These are phyloP conservation scores for Ajuga chamaepitys DNA, from an alignment of 257 asterid genomes.

Conservation along the genomic window DNA sequence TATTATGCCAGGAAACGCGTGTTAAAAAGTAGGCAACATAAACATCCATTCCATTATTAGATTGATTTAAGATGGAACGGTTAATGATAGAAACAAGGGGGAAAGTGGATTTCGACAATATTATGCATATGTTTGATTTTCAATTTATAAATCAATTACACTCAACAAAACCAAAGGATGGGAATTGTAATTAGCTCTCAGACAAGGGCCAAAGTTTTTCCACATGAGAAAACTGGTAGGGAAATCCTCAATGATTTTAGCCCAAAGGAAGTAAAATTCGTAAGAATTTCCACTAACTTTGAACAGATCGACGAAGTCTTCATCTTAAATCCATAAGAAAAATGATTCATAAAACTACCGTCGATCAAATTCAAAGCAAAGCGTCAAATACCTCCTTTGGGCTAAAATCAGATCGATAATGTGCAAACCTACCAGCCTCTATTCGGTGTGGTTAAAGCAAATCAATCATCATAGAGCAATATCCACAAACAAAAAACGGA, in stretches of 20 bases:
- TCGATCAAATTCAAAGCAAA: slow-evolving; percentile 10
- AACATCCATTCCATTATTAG: too few relatives aligned
- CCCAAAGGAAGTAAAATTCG: slow-evolving; percentile 15
- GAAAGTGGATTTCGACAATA: too few relatives aligned
- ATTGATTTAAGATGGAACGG: too few relatives aligned
- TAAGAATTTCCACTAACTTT: slow-evolving; percentile 9
- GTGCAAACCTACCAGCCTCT: slow-evolving; percentile 15
- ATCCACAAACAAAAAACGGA: neutral
- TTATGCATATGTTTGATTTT: too few relatives aligned
- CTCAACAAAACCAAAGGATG: neutral
- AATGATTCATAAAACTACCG: slow-evolving; percentile 41
- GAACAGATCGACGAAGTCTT: slow-evolving; percentile 19
- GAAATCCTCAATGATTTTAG: slow-evolving; percentile 23
- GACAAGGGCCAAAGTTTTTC: slow-evolving; percentile 50
- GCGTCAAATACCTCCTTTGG: slow-evolving; percentile 10
- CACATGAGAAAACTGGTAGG: slow-evolving; percentile 34
- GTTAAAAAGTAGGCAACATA: too few relatives aligned
- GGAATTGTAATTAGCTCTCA: slow-evolving; percentile 24
- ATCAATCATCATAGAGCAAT: slow-evolving; percentile 63
- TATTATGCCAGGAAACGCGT: too few relatives aligned
- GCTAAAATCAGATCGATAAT: slow-evolving; percentile 30
- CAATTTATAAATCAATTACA: too few relatives aligned
- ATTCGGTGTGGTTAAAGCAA: slow-evolving; percentile 92
- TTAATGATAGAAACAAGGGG: too few relatives aligned
- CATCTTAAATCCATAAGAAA: slow-evolving; percentile 31